Conservation (phyloP, 345 rosid species). For the Eucalyptus lansdowneana region DNA sequence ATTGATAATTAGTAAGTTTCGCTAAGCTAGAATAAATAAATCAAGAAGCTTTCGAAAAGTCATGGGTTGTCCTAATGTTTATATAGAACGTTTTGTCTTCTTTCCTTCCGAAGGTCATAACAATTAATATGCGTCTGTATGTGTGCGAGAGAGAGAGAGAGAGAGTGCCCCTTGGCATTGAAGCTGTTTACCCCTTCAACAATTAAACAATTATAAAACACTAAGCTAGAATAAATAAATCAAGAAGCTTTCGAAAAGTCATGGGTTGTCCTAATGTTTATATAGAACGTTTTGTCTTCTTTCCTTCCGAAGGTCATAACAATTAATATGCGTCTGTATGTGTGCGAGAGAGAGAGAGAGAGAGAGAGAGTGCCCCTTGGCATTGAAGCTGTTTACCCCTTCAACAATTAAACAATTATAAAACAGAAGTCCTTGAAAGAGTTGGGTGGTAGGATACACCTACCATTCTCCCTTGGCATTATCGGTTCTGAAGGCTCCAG, state of each 20-base stretch:
- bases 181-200: not conserved
- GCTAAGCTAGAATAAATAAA: not conserved
- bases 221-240: not conserved
- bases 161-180: not conserved
- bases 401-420: not conserved
- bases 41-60: not conserved
- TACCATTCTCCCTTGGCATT: no score
- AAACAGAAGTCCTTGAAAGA: not conserved
- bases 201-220: not conserved
- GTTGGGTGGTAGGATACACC: no score
- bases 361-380: not conserved
- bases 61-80: not conserved
- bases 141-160: not conserved
- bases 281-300: not conserved
- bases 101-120: not conserved
- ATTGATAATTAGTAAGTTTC: not conserved
- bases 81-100: not conserved
- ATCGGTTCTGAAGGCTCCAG: no score
- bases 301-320: not conserved
- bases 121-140: not conserved
- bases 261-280: not conserved
- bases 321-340: not conserved
- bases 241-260: not conserved
- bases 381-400: not conserved
- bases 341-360: not conserved